Conservation (phyloP, 139 green algal genomes). For the Tetradesmus lagerheimii region DNA sequence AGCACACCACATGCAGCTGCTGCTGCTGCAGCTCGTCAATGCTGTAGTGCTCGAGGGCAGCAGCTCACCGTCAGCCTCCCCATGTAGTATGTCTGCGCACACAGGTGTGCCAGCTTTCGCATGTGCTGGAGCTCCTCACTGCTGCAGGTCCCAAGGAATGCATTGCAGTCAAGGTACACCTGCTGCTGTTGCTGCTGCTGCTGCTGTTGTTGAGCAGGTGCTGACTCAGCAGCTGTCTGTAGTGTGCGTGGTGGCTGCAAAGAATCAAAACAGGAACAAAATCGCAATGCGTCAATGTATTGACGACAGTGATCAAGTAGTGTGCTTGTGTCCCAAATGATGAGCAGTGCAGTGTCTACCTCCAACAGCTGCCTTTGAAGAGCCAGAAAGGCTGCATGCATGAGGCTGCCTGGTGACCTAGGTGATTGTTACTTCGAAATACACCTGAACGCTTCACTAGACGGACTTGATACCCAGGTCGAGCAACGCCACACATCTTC, state of each 20-base stretch:
- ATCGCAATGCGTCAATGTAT: not conserved
- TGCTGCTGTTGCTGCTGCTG: slow-evolving; percentile 8
- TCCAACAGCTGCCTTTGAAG: not conserved
- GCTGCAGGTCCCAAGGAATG: slow-evolving; percentile 58
- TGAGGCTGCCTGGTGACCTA: not conserved
- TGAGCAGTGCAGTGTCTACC: not conserved
- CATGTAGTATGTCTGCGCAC: slow-evolving; percentile 72
- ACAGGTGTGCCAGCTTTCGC: slow-evolving; percentile 55
- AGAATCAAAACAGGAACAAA: not conserved
- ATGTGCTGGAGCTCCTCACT: slow-evolving; percentile 43
- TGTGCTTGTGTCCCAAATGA: not conserved
- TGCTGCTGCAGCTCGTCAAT: not conserved
- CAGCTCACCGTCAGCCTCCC: slow-evolving; percentile 42
- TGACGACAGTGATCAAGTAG: not conserved
- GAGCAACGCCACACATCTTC: not conserved
- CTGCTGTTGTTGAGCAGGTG: not conserved
- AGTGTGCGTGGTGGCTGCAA: not conserved
- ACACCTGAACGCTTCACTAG: no score
- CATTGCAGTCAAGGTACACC: slow-evolving; percentile 61
- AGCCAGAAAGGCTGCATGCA: not conserved
- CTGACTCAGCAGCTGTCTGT: slow-evolving; percentile 1
- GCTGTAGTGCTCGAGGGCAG: not conserved
- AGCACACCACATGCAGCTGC: not conserved
- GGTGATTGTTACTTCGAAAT: no score
- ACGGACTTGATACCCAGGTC: not conserved